Base-by-base conservation (phyloP, 805 yeast species). In the Starmera quercuum region DNA sequence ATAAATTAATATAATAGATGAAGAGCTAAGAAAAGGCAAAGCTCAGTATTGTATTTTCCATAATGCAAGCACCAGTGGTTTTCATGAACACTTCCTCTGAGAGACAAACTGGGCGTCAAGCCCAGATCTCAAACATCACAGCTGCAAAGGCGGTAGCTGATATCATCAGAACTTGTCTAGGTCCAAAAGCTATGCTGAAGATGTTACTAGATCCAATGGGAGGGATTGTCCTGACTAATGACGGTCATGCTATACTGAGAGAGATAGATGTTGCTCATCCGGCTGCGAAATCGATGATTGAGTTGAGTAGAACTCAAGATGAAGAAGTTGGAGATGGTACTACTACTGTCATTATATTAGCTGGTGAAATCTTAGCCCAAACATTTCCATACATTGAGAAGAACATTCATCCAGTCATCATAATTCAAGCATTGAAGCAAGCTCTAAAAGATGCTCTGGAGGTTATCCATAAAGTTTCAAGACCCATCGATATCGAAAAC, bases 81-180 rank as follows among this genome's bases (percentile, higher is more conserved):
- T 78, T 78, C 48, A 71, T 82, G 77, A 82, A 90, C 67, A 83
- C 97, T 19, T 74, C 84, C 33, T 83, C 88, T 41, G 95, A 86
- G 56, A 79, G 98, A 54, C 95, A 92, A 56, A 78, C 87, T 25
- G 98, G 98, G 30, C 86, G 97, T 47, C 87, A 87, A 59, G 99
- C 99, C 3, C 99, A 92, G 63, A 72, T 85, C 41, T 84, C 96
- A 41, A 94, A 92, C 56, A 90, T 92, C 63, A 86, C 97, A 5
- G 98, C 99, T 4, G 99, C 99, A n/a, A 92, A 92, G 56, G 96
- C 98, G 2, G 97, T 90, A 27, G 94, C 97, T 1, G 98, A 92
- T 59, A 90, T 92, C 53, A 86, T 92, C 49, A 75, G 98, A 59
- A 92, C 98, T 18, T 92, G 99, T 71, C 69, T 92, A 40, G 99